Evolutionary conservation across 441 rosid genomes (phyloP).

Genomic region (Euphorbia neoarborescens): DNA sequence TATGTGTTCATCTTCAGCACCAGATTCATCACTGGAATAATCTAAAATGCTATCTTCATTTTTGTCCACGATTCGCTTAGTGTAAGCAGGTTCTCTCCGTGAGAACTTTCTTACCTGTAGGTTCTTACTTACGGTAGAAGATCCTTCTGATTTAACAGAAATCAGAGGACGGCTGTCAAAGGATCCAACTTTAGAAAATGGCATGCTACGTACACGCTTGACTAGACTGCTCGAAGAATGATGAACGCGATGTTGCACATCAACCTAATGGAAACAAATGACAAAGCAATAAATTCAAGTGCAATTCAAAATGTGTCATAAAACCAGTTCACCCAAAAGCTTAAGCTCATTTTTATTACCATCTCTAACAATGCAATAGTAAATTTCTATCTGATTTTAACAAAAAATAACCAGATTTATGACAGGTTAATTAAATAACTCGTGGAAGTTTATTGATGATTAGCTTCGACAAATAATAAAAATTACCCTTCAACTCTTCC

Average conservation of each 20-base stretch:
- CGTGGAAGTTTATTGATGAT: background rate
- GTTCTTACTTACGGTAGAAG: conserved; percentile 29
- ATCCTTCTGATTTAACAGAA: conserved; percentile 48
- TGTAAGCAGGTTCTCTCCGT: conserved; percentile 18
- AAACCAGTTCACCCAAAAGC: too few relatives aligned
- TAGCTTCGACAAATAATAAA: background rate
- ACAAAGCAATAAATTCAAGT: background rate
- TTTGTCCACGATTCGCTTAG: conserved; percentile 12
- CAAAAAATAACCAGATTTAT: too few relatives aligned
- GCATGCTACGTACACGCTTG: conserved; percentile 32
- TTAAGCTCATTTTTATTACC: too few relatives aligned
- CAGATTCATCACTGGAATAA: conserved; percentile 49
- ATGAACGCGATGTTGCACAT: conserved; percentile 24
- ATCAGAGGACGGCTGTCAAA: conserved; percentile 21
- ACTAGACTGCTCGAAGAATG: conserved; percentile 27
- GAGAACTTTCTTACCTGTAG: conserved; percentile 20
- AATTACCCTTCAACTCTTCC: background rate
- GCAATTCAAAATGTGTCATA: too few relatives aligned
- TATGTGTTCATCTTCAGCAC: conserved; percentile 43
- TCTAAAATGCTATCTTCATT: conserved; percentile 26
- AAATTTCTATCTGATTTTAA: background rate
- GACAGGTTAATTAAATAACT: too few relatives aligned
- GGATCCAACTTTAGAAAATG: conserved; percentile 30
- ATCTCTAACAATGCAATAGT: background rate
- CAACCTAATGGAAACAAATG: conserved; percentile 32